Evolutionary conservation across 179 eudicot species (phyloP), one percentile per base, ranked within the genome.

Genomic region (Dionaea muscipula): DNA sequence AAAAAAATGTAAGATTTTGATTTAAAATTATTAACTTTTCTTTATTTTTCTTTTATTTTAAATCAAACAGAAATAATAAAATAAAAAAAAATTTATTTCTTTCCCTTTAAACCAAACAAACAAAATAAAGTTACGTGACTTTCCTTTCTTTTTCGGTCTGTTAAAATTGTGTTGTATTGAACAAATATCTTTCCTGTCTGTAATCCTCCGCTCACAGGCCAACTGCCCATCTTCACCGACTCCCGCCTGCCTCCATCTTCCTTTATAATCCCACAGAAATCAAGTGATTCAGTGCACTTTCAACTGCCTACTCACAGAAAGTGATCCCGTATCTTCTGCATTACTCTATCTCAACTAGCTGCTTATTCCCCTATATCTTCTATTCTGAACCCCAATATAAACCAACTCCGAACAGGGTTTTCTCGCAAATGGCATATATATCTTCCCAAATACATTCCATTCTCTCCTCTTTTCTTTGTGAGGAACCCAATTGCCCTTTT

Each of bases 151-250:
- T n/a, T n/a, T n/a, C n/a, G n/a, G n/a, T n/a, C n/a, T n/a, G n/a
- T n/a, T n/a, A n/a, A n/a, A n/a, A n/a, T n/a, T n/a, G n/a, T n/a
- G n/a, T n/a, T n/a, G n/a, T n/a, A n/a, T n/a, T n/a, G n/a, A n/a
- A n/a, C n/a, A n/a, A n/a, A n/a, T n/a, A n/a, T n/a, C 21, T 44
- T 8, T 16, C 2, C 7, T 21, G 48, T 44, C 48, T 64, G 63
- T 62, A 74, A 74, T 45, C 62, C 71, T 26, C 20, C 2, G 12
- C 48, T 21, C 48, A 44, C 22, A 18, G 9, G 1, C 1, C 10
- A 20, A 20, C 26, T 47, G 51, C 51, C 51, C 9, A 11, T 18
- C 21, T 21, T 11, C 43, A 39, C 51, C 51, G 26, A 18, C 22
- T 18, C 49, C 20, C 49, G 4, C 22, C 22, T 45, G 3, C 49